Conservation (phyloP, 306 rosid genomes). For the Cicer judaicum region DNA sequence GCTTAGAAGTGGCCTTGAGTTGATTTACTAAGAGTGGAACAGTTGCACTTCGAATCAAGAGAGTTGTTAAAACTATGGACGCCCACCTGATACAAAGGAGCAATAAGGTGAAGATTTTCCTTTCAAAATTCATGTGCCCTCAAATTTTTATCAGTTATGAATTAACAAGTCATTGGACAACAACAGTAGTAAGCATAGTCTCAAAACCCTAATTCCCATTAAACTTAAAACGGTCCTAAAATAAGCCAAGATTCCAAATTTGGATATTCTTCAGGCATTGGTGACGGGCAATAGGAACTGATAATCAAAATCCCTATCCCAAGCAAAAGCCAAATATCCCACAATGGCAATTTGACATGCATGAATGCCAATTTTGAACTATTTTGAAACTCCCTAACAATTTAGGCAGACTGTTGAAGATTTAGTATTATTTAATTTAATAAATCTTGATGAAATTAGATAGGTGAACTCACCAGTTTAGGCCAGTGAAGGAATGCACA, state of each 20-base stretch:
- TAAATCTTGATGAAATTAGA: no score
- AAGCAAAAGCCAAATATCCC: slow-evolving; percentile 1
- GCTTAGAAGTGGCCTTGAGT: slow-evolving; percentile 79
- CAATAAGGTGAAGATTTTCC: slow-evolving; percentile 12
- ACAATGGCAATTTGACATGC: not conserved
- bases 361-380: slow-evolving; percentile 28
- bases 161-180: slow-evolving; percentile 25
- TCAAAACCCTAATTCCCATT: slow-evolving; percentile 20
- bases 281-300: not conserved
- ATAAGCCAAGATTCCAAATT: slow-evolving; percentile 24
- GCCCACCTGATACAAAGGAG: slow-evolving; percentile 79
- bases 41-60: slow-evolving; percentile 70
- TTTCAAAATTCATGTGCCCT: slow-evolving; percentile 26
- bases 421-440: not conserved
- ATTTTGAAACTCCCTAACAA: slow-evolving; percentile 12
- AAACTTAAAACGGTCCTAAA: slow-evolving; percentile 29
- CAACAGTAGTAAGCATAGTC: slow-evolving; percentile 21
- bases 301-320: slow-evolving; percentile 12
- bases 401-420: not conserved
- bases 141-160: slow-evolving; percentile 30
- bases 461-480: slow-evolving; percentile 69
- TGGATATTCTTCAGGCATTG: slow-evolving; percentile 29
- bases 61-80: slow-evolving; percentile 68
- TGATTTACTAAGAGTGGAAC: slow-evolving; percentile 76
- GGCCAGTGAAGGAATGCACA: slow-evolving; percentile 71